phyloP scores from a whole-genome alignment of 176 grass and related monocot species.

The Miscanthus lutarioriparius region DNA sequence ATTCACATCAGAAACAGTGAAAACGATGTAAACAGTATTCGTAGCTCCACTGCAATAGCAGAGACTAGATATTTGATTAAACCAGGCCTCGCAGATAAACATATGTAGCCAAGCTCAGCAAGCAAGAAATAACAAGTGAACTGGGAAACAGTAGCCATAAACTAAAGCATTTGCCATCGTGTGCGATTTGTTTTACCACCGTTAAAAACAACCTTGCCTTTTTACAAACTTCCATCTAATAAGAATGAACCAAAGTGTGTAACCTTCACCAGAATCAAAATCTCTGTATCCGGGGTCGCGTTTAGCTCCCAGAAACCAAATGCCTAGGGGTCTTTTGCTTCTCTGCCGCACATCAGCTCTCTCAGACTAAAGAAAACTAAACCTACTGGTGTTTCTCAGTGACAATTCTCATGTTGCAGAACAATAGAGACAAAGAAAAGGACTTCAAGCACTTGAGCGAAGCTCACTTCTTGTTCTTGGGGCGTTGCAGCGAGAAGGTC shows the following conservation, averaged over 20 bases:
- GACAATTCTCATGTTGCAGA: background rate
- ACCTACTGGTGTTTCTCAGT: constrained; percentile 22
- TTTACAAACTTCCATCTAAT: background rate
- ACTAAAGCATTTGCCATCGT: background rate
- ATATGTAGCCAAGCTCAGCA: background rate
- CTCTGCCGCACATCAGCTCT: background rate
- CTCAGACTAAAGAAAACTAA: constrained; percentile 5
- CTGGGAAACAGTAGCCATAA: background rate
- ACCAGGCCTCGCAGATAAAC: background rate
- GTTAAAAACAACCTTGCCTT: background rate
- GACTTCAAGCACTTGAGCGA: constrained; percentile 1
- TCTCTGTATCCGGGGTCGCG: background rate
- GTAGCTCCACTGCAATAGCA: background rate
- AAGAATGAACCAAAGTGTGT: background rate
- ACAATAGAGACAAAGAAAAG: constrained; percentile 13
- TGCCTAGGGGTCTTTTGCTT: constrained; percentile 2
- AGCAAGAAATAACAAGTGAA: background rate
- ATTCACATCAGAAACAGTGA: too few relatives aligned
- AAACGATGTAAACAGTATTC: too few relatives aligned
- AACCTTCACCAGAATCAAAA: constrained; percentile 21
- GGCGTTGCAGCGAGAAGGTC: constrained; percentile 31
- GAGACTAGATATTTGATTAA: background rate
- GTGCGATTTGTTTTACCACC: background rate
- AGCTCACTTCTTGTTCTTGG: constrained; percentile 10
- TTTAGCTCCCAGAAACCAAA: constrained; percentile 26